These are phyloP conservation scores for Backusella psychrophila DNA, from an alignment of 192 early-diverging fungal species.

Conservation along the genomic window DNA sequence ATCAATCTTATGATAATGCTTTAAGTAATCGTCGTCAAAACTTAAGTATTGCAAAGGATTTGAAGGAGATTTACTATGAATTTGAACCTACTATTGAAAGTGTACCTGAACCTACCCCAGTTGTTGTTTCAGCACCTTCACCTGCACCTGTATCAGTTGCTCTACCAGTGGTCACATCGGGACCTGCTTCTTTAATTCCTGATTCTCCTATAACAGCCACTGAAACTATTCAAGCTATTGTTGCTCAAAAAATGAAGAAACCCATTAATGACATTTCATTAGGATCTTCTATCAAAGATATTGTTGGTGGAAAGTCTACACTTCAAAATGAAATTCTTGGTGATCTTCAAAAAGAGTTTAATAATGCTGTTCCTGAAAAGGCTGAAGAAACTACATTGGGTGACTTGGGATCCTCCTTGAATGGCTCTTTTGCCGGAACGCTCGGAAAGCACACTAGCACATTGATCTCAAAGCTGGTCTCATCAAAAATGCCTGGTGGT, in stretches of 20 bases:
- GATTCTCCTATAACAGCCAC: constrained; percentile 80
- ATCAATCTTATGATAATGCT: constrained; percentile 93
- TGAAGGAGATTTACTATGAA: constrained; percentile 93
- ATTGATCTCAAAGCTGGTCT: constrained; percentile 77
- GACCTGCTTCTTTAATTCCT: constrained; percentile 58
- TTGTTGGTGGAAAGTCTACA: constrained; percentile 96
- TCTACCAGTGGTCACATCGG: constrained; percentile 36
- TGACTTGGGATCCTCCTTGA: constrained; percentile 72
- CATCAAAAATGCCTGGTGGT: constrained; percentile 91
- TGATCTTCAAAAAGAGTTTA: constrained; percentile 92
- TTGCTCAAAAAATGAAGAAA: constrained; percentile 92
- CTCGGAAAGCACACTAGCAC: constrained; percentile 79
- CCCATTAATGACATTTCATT: constrained; percentile 66
- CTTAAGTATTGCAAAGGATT: constrained; percentile 85
- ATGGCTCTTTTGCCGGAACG: constrained; percentile 55
- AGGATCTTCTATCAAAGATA: constrained; percentile 85
- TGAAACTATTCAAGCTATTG: constrained; percentile 79
- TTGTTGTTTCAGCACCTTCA: constrained; percentile 40
- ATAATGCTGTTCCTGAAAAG: constrained; percentile 80
- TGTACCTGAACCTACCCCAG: constrained; percentile 42
- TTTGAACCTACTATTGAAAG: constrained; percentile 70
- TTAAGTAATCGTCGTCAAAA: constrained; percentile 87
- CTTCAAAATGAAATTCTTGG: constrained; percentile 96
- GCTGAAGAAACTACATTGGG: constrained; percentile 84
- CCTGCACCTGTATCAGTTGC: constrained; percentile 45